These are phyloP conservation scores for Aspergillus sparsus DNA, from an alignment of 495 filamentous ascomycete species.

Conservation along the genomic window DNA sequence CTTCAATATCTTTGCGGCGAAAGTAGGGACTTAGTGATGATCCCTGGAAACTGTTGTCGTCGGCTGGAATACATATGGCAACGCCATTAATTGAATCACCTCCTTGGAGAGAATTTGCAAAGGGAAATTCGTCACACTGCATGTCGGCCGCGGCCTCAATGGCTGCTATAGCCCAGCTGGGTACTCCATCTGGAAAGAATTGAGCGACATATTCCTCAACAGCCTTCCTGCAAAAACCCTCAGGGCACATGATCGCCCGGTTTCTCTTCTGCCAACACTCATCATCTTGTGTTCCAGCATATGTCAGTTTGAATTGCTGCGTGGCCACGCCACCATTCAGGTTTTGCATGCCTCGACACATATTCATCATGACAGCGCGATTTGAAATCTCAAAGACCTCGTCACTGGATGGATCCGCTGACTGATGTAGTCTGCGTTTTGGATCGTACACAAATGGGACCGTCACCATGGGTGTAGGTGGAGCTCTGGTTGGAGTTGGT, in stretches of 20 bases:
- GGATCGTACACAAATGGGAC: background rate
- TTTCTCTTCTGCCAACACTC: background rate
- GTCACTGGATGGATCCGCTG: background rate
- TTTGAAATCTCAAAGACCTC: background rate
- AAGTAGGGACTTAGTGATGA: background rate
- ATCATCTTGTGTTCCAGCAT: background rate
- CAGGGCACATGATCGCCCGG: background rate
- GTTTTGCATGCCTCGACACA: background rate
- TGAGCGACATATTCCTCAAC: background rate
- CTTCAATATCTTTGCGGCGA: background rate
- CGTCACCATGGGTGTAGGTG: background rate
- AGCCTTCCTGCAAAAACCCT: background rate
- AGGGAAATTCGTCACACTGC: background rate
- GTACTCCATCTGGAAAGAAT: background rate
- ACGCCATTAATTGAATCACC: background rate
- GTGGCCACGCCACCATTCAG: background rate
- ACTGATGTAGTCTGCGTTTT: background rate
- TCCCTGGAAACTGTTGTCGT: background rate
- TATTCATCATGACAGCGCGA: background rate
- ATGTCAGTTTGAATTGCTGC: background rate
- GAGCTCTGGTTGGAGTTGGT: background rate
- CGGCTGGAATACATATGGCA: background rate
- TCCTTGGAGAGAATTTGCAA: background rate
- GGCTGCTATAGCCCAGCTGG: background rate
- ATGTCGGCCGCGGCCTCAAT: background rate